Base-by-base conservation (phyloP, 768 basidiomycete genomes). In the Termitomyces sp. region DNA sequence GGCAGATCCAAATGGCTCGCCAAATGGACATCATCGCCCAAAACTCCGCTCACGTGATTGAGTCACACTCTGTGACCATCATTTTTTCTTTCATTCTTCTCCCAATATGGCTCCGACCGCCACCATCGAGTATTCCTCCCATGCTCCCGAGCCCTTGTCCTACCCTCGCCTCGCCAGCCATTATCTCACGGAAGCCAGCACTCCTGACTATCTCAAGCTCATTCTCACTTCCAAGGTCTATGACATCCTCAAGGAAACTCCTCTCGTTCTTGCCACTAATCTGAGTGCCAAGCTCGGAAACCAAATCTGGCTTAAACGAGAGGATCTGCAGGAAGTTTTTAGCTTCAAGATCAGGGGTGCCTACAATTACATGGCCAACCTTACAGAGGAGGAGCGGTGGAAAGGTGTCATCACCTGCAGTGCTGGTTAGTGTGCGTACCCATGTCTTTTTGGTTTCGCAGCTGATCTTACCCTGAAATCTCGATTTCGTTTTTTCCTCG, bases 261-360 rank as follows among this genome's bases (percentile, higher is more conserved):
- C 96, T 2, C 82, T 98, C 41, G 88, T 94, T 20, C 80, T 81
- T 52, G 95, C 96, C 30, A 83, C 86, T 18, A 92, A 91, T 67
- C 83, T 99, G 22, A 95, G 92, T 64, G 73, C 87, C 60, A 86
- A 88, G 60, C 78, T 98, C 1, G 97, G 97, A 1, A 94, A 93
- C 68, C 84, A 95, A 63, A 89, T 99, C 72, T 95, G 88, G 85
- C 82, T 99, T 58, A 99, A 99, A 74, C 85, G 97, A 26, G 97
- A 99, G 72, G 97, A 99, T 67, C 80, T 97, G 2, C 96, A 98
- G 47, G 88, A 93, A 66, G 97, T 99, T 20, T 99, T 99, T 71
- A 95, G 92, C 70, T 99, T 99, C 85, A 99, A 99, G 70, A 94
- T 98, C 48, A 81, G 97, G 5, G 97, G 97, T 24, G 97, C 97